These are phyloP conservation scores for Ploettnerulaceae sp. DNA, from an alignment of 2,329 filamentous ascomycete genomes.

Conservation along the genomic window DNA sequence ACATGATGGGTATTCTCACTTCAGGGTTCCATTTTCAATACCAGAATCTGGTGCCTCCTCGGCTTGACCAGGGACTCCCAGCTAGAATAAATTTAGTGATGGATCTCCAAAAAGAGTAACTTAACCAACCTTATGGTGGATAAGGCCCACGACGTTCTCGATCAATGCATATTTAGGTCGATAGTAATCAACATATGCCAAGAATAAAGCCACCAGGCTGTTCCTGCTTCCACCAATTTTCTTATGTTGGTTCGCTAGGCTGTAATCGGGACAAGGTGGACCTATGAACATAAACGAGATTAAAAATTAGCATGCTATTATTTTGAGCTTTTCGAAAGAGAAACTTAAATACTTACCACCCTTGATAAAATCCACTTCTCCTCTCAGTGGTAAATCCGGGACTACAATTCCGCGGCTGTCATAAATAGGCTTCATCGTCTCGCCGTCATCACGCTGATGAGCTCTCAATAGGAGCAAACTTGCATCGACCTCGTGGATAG, in stretches of 20 bases:
- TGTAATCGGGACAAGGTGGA: constrained; percentile 21
- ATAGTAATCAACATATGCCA: constrained; percentile 26
- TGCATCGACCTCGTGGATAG: constrained; percentile 8
- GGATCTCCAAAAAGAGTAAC: neutral
- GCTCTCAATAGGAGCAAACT: constrained; percentile 5
- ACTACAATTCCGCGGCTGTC: constrained; percentile 1
- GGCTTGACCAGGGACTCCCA: neutral
- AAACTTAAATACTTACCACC: constrained; percentile 10
- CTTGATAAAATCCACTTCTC: constrained; percentile 17
- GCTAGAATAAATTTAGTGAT: neutral
- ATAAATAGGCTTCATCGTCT: neutral
- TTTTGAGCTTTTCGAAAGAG: too few species aligned
- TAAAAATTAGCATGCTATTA: too few species aligned
- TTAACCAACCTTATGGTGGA: constrained; percentile 10
- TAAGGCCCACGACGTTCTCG: constrained; percentile 24
- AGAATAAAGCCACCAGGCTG: constrained; percentile 18
- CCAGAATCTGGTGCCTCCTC: neutral
- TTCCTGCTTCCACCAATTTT: constrained; percentile 21
- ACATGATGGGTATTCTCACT: constrained; percentile 2
- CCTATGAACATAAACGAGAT: too few species aligned
- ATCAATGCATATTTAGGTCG: constrained; percentile 25
- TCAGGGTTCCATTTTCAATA: constrained; percentile 10
- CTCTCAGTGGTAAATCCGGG: constrained; percentile 11
- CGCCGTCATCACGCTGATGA: neutral
- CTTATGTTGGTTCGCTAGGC: constrained; percentile 10